Conservation (phyloP, 192 early-diverging fungal species). For the Entophlyctis luteolus region DNA sequence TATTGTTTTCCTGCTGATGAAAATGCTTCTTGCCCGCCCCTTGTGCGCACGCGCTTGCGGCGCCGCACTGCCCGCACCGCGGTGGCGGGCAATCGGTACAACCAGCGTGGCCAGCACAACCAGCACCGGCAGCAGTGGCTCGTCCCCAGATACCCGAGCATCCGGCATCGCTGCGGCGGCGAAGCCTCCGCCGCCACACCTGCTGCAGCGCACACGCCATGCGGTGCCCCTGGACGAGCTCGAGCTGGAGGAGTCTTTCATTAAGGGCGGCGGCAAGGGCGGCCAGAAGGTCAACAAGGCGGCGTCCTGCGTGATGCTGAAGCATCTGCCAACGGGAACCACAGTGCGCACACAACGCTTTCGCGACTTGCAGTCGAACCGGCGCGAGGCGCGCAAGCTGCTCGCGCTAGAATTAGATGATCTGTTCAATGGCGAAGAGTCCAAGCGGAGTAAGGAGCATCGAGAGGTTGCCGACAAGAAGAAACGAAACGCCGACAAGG, state of each 20-base stretch:
- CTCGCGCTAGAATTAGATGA: constrained; percentile 38
- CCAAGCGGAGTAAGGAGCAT: constrained; percentile 16
- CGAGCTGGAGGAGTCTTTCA: background rate
- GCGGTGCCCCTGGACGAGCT: background rate
- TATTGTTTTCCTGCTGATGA: too few relatives aligned
- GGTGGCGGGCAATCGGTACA: too few relatives aligned
- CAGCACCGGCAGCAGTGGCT: too few relatives aligned
- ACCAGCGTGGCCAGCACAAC: too few relatives aligned
- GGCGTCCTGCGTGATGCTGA: background rate
- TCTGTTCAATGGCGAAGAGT: constrained; percentile 32
- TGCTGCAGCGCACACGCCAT: background rate
- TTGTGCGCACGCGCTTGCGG: too few relatives aligned
- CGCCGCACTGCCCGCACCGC: too few relatives aligned
- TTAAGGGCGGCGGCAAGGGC: background rate
- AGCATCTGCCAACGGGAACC: constrained; percentile 42
- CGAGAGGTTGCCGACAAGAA: constrained; percentile 23
- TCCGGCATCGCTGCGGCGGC: too few relatives aligned
- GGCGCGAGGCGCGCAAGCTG: constrained; percentile 47
- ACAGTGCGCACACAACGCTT: constrained; percentile 42
- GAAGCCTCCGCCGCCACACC: background rate
- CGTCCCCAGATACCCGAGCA: too few relatives aligned
- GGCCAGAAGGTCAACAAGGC: background rate
- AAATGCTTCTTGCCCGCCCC: too few relatives aligned
- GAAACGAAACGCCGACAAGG: constrained; percentile 6
- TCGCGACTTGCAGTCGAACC: constrained; percentile 34